These are phyloP conservation scores for Amylocystis lapponica DNA, from an alignment of 768 basidiomycete genomes.

Conservation along the genomic window DNA sequence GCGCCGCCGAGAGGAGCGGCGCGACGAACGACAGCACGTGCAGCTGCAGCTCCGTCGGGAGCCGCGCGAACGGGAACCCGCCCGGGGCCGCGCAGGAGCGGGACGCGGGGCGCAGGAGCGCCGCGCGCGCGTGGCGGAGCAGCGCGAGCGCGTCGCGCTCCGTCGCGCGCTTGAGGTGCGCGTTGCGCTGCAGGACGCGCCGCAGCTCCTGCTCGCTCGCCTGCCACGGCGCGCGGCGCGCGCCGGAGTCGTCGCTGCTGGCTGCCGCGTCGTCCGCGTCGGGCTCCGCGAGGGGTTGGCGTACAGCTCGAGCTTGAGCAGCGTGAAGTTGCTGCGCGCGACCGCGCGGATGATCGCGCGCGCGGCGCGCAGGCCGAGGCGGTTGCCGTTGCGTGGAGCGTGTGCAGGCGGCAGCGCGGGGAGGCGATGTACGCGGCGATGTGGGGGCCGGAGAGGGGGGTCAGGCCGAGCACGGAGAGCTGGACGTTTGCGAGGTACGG, in stretches of 20 bases:
- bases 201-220: slow-evolving; percentile 28
- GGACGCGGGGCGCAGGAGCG: slow-evolving; percentile 36
- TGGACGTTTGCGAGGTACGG: slow-evolving; percentile 48
- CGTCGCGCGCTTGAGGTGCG: slow-evolving; percentile 30
- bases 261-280: slow-evolving; percentile 24
- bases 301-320: slow-evolving; percentile 45
- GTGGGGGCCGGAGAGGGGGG: slow-evolving; percentile 24
- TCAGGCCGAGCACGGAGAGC: slow-evolving; percentile 37
- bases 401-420: slow-evolving; percentile 41
- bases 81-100: background rate
- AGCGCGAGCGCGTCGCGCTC: slow-evolving; percentile 44
- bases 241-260: slow-evolving; percentile 13
- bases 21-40: slow-evolving; percentile 53
- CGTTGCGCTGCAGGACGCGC: slow-evolving; percentile 38
- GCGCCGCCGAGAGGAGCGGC: slow-evolving; percentile 48
- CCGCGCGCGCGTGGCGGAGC: slow-evolving; percentile 42
- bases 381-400: slow-evolving; percentile 53
- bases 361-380: slow-evolving; percentile 41
- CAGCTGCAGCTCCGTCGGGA: slow-evolving; percentile 55
- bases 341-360: slow-evolving; percentile 41
- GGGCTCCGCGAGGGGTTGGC: slow-evolving; percentile 33
- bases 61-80: slow-evolving; percentile 30
- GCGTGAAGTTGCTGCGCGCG: slow-evolving; percentile 38
- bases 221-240: slow-evolving; percentile 29
- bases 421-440: slow-evolving; percentile 49